Evolutionary conservation across 164 flowering plant species (phyloP).

Genomic region (Vitis labrusca): DNA sequence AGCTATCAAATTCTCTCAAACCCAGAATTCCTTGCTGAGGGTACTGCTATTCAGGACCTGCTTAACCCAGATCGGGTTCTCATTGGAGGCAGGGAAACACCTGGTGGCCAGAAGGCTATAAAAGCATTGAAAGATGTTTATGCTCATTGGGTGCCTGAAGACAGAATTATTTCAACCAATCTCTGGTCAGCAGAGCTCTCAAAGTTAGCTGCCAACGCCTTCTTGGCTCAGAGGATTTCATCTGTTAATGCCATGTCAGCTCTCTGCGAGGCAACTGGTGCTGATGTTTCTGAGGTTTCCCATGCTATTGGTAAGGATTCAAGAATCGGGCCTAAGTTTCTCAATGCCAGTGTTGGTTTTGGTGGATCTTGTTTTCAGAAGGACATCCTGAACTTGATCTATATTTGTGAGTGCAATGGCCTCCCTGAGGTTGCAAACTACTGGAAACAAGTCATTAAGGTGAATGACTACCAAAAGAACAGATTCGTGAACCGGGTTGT

Average conservation of each 20-base stretch:
- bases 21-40: slow-evolving; percentile 59
- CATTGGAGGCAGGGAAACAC: slow-evolving; percentile 57
- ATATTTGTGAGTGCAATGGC: slow-evolving; percentile 57
- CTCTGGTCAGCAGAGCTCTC: slow-evolving; percentile 65
- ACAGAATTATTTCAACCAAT: slow-evolving; percentile 41
- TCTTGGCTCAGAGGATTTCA: slow-evolving; percentile 63
- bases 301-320: slow-evolving; percentile 53
- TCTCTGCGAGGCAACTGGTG: slow-evolving; percentile 57
- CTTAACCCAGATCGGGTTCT: slow-evolving; percentile 51
- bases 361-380: slow-evolving; percentile 62
- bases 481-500: slow-evolving; percentile 61
- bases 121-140: slow-evolving; percentile 49
- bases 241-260: slow-evolving; percentile 68
- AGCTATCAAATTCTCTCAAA: slow-evolving; percentile 51
- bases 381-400: slow-evolving; percentile 56
- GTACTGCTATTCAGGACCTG: slow-evolving; percentile 54
- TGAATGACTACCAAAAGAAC: slow-evolving; percentile 57
- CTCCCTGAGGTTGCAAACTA: slow-evolving; percentile 55
- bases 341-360: slow-evolving; percentile 58
- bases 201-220: slow-evolving; percentile 65
- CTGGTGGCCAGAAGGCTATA: slow-evolving; percentile 51
- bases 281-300: slow-evolving; percentile 46
- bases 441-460: slow-evolving; percentile 65
- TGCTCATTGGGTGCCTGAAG: slow-evolving; percentile 58
- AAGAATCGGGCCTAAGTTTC: slow-evolving; percentile 56